Base-by-base conservation (phyloP, 495 filamentous ascomycete species). In the Margaritispora aquatica region DNA sequence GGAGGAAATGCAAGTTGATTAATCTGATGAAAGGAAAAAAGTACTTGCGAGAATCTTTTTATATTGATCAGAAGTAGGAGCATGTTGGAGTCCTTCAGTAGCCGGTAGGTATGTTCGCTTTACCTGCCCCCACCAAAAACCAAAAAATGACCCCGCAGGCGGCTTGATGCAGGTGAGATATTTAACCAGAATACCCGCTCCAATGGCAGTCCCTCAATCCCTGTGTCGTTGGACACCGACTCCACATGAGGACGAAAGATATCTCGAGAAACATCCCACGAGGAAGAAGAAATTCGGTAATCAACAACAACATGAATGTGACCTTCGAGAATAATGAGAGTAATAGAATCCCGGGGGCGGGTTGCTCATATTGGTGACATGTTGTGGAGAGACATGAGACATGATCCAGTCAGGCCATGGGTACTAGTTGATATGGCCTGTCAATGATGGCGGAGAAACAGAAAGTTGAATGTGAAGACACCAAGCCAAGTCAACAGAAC, bases 181-280 rank as follows among this genome's bases (percentile, higher is more conserved):
- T 59, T 59, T 59, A 59, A 46, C 57, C 57, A 54, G 49, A 54
- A 23, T 59, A 59, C 17, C 57, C 57, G 57, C 57, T 22, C 57
- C 57, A 59, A 59, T 59, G 29, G 47, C 21, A 48, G 31, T 20
- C 15, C 34, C 8, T 13, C 34, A 54, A 38, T 53, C 29, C 26
- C 21, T 17, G 49, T 29, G 13, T 34, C 55, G 46, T 15, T 36
- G n/a, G 13, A 51, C 31, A 21, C 55, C 26, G 26, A 17, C 15
- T 31, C 7, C 55, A 49, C 55, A 29, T 49, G 24, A 3, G 19
- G 29, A 55, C 7, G 41, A 57, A 15, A 10, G 36, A 49, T 48
- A n/a, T 5, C n/a, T 4, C 21, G 44, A 48, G 15, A 48, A 50
- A 24, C 20, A n/a, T 44, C 38, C 38, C 38, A 44, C 4, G 38